Base-by-base conservation (phyloP, 2,329 filamentous ascomycete genomes). In the Fusarium sp. region DNA sequence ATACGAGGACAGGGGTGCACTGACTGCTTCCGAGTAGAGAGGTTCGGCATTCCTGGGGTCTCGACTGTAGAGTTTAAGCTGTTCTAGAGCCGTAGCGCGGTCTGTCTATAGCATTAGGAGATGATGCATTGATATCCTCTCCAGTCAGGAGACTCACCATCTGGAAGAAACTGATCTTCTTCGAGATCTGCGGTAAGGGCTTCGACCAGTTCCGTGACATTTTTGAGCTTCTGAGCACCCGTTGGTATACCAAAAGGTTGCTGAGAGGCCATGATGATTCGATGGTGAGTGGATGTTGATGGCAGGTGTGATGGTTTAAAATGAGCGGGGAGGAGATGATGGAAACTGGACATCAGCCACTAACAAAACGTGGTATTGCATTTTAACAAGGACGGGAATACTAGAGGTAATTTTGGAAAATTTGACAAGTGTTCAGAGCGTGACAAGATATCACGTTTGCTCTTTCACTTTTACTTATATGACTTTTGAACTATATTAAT, bases 11-110 rank as follows among this genome's bases (percentile, higher is more conserved):
- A n/a, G 41, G 22, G 30, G 13, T 41, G 6, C 28, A 24, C 85
- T 74, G 86, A 93, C 94, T 82, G 92, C 86, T 81, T 89, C 88
- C n/a, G 93, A 92, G 82, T 96, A 98, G 66, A 98, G 96, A 3
- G 94, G 92, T 66, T 92, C 92, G 34, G 95, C 91, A 82, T 94
- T 87, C 36, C 84, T 85, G 13, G 92, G 89, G 77, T 92, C 91
- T 68, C 95, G 91, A 12, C 95, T 82, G 74, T 77, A 81, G 50
- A 78, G 78, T 82, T 98, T 98, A 55, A 98, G 86, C 76, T 94
- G 84, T 74, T 92, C 90, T 8, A 93, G 82, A 18, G 86, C 85
- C 15, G 86, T 83, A 76, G 90, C 88, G 70, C 90, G 88, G 78
- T 93, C 93, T 94, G 71, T 22, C 26, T 20, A 14, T 18, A 20